phyloP scores from a whole-genome alignment of 2,329 filamentous ascomycete genomes.

The Cryphonectria nitschkei region DNA sequence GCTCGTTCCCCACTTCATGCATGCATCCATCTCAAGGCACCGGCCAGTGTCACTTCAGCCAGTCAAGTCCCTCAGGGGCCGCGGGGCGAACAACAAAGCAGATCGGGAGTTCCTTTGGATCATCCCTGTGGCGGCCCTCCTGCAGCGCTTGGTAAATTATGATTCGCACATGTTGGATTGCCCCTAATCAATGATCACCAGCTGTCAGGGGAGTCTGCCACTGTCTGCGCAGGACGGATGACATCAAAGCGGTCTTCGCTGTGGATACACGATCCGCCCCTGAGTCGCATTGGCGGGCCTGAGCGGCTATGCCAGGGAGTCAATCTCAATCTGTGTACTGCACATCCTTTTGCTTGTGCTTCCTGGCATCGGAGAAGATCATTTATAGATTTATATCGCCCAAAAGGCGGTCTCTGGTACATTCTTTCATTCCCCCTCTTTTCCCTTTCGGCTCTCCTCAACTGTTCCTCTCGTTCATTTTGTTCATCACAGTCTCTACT shows the following conservation, averaged over 20 bases:
- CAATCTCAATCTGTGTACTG: slow-evolving; percentile 3
- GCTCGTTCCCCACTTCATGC: background rate
- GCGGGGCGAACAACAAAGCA: background rate
- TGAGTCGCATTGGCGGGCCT: slow-evolving; percentile 5
- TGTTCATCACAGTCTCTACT: slow-evolving; percentile 9
- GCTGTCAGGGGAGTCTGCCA: background rate
- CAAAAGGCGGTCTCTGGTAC: slow-evolving; percentile 3
- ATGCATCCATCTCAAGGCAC: background rate
- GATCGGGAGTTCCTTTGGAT: background rate
- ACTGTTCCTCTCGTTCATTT: slow-evolving; percentile 1
- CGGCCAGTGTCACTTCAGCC: background rate
- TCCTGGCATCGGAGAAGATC: background rate
- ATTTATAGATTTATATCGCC: background rate
- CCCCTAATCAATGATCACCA: slow-evolving; percentile 9
- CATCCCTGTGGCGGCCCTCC: background rate
- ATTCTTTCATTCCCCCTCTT: slow-evolving; percentile 2
- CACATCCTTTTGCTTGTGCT: background rate
- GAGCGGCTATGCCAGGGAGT: background rate
- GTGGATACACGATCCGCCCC: slow-evolving; percentile 12
- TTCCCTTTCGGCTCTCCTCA: background rate
- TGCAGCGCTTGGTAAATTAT: slow-evolving; percentile 12
- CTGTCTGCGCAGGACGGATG: background rate
- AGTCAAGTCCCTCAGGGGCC: background rate
- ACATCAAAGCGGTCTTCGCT: slow-evolving; percentile 9
- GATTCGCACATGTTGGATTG: slow-evolving; percentile 10